These are phyloP conservation scores for Eucalyptus melliodora DNA, from an alignment of 345 rosid species.

Conservation along the genomic window DNA sequence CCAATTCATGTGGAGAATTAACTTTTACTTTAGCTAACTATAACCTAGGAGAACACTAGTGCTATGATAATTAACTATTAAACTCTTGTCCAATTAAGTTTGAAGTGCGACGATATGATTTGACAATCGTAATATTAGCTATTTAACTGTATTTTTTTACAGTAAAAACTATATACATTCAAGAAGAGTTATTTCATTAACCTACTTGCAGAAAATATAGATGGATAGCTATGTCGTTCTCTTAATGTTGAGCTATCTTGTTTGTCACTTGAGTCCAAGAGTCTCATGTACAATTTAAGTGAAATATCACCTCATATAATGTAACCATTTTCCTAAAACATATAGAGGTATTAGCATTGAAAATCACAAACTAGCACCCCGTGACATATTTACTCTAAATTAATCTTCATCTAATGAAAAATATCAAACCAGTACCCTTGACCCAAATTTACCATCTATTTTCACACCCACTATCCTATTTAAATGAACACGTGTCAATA, in stretches of 20 bases:
- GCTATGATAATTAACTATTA: background rate
- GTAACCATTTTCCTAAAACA: background rate
- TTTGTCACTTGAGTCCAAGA: background rate
- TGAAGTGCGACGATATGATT: background rate
- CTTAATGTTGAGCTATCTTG: background rate
- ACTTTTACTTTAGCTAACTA: background rate
- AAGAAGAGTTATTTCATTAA: background rate
- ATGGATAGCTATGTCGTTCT: background rate
- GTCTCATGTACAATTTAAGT: background rate
- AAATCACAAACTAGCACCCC: background rate
- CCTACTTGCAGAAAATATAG: background rate
- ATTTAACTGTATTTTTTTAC: background rate
- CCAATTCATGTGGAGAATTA: background rate
- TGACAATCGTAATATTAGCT: background rate
- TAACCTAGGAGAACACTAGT: background rate
- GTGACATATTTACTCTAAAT: background rate
- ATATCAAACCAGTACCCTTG: background rate
- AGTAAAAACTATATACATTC: background rate
- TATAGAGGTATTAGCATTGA: background rate
- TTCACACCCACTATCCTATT: fast-evolving
- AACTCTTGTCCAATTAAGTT: background rate
- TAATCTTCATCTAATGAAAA: background rate
- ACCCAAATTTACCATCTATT: background rate
- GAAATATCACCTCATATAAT: background rate
- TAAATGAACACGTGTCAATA: background rate